These are phyloP conservation scores for Sequoia sempervirens DNA, from an alignment of 75 land plant genomes.

Conservation along the genomic window DNA sequence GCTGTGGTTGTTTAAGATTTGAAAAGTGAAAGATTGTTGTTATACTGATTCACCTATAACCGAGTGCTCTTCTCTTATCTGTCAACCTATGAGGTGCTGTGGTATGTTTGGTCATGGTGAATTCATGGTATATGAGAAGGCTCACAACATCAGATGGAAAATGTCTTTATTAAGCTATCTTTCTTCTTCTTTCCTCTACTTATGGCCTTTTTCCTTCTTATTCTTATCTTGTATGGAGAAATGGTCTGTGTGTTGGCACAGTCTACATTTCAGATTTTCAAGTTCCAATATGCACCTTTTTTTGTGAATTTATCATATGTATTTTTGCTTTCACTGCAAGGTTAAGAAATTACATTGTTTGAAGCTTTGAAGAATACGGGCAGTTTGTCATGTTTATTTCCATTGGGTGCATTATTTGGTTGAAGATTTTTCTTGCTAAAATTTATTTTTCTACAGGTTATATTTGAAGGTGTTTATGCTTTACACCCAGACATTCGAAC, in stretches of 20 bases:
- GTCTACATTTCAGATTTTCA: not conserved
- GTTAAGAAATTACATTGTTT: not conserved
- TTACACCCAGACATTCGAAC: constrained; percentile 90
- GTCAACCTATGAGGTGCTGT: no score
- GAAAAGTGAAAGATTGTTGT: no score
- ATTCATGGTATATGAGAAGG: no score
- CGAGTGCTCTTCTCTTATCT: no score
- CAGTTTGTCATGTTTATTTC: not conserved
- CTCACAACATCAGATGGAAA: no score
- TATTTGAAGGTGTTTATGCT: constrained; percentile 98
- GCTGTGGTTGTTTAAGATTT: no score
- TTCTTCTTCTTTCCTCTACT: not conserved
- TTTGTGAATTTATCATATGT: not conserved
- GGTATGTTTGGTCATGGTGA: no score
- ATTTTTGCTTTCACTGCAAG: not conserved
- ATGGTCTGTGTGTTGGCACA: not conserved
- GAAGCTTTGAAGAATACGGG: not conserved
- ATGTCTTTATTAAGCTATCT: not conserved
- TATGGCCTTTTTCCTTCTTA: not conserved
- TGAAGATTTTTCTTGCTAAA: constrained; percentile 1
- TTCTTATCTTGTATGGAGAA: not conserved
- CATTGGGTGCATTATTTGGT: not conserved
- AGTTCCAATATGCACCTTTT: not conserved
- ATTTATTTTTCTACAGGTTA: constrained; percentile 46
- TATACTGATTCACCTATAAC: no score